Evolutionary conservation across 257 asterid species (phyloP).

Genomic region (Linaria vulgaris): DNA sequence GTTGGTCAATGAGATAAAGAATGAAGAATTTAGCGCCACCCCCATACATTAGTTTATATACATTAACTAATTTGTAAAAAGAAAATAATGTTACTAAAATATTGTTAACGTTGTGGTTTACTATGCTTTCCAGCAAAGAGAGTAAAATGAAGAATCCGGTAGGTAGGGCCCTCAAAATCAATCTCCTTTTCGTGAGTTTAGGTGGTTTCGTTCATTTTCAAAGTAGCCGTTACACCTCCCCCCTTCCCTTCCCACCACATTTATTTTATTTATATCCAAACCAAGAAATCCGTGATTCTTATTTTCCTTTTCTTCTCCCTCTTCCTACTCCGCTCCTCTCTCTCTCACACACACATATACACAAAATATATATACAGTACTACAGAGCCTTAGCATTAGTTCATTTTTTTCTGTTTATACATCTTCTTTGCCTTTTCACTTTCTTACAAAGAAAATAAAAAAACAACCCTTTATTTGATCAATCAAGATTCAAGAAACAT

Average conservation of each 20-base stretch:
- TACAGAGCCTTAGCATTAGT: background rate
- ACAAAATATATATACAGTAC: background rate
- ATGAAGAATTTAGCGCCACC: too few relatives aligned
- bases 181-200: too few relatives aligned
- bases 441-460: background rate
- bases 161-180: too few relatives aligned
- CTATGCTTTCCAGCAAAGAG: too few relatives aligned
- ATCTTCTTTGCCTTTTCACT: too few relatives aligned
- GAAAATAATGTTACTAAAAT: too few relatives aligned
- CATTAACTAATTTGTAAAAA: too few relatives aligned
- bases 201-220: slow-evolving; percentile 20
- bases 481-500: slow-evolving; percentile 14
- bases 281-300: slow-evolving; percentile 31
- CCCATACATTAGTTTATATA: too few relatives aligned
- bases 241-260: slow-evolving; percentile 15
- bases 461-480: background rate
- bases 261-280: background rate
- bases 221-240: slow-evolving; percentile 54
- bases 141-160: too few relatives aligned
- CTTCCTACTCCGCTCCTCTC: background rate
- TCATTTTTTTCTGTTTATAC: too few relatives aligned
- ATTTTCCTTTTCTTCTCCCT: slow-evolving; percentile 10
- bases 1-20: too few relatives aligned
- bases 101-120: too few relatives aligned
- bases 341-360: background rate